Evolutionary conservation across 208 protist species (phyloP), one percentile per base, ranked within the genome.

Genomic region (Crithidia brevicula): DNA sequence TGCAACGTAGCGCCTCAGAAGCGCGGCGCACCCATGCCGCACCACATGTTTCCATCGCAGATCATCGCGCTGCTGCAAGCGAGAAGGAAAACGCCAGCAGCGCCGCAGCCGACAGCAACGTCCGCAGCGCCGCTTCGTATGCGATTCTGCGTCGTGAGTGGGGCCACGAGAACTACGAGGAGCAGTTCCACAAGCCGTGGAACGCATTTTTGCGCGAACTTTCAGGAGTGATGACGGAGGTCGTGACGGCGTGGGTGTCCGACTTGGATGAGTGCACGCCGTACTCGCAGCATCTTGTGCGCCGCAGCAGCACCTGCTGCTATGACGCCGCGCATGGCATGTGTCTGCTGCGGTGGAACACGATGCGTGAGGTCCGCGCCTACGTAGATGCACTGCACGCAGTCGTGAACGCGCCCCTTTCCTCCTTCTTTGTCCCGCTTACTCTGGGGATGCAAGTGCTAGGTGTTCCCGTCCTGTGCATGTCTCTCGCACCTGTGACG

Each of bases 391-490:
- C 73, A 16, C 53, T 79, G 25, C 77, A 81, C 67, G 65, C 72
- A 25, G 74, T 83, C n/a, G 60, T 83, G 3, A 87, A 83, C 67
- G 82, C 77, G 5, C 62, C 81, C 9, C 69, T 81, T 1, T 81
- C 71, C 8, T 10, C 58, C 38, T 81, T 83, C 61, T 87, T 62
- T 43, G 79, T 80, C 5, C 77, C 71, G 10, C 75, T 87, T 16
- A 77, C 77, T 31, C 67, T 87, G 36, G 77, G 74, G 31, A 66
- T 87, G 52, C 71, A 83, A 68, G 73, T 83, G 54, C 65, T 81
- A 0, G 77, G 71, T 13, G 71, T 73, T 34, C 74, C 82, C 25
- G 77, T 81, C 67, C 65, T 81, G 52, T 81, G 77, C 59, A 74
- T 81, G 49, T 83, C 74, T 13, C 66, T 83, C 9, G 74, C 82